Evolutionary conservation across 2,329 filamentous ascomycete species (phyloP), one percentile per base, ranked within the genome.

Genomic region (Colletotrichum theobromicola): DNA sequence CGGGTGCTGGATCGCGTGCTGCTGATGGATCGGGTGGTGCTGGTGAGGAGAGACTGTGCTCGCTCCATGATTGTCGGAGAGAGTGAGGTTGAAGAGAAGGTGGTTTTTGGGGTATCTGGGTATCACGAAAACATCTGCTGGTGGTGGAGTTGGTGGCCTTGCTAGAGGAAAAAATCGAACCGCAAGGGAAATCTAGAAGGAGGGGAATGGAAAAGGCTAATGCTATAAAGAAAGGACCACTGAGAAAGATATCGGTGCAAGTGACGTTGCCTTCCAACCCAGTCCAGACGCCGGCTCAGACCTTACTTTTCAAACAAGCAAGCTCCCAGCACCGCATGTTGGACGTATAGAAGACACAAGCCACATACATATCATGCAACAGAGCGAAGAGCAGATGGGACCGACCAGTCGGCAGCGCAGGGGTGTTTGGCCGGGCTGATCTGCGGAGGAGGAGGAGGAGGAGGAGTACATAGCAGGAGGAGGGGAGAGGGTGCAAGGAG

Each of bases 1-100:
- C 76, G 76, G 37, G 74, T 68, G 50, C 76, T 77, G 60, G 75
- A 74, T 53, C 72, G 68, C 32, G 62, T 72, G 62, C 72, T 74
- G 68, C 72, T 74, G 55, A 74, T 74, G 62, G 72, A 74, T 72
- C 63, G 72, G 18, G 72, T 74, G 55, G 72, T 74, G 68, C 72
- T 74, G 57, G 62, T 74, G 26, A 74, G 76, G 65, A 76, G 72
- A 34, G 76, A 77, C 35, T 76, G 68, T 67, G 75, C 70, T 75
- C 74, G 74, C 74, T 76, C 74, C 76, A 76, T 77, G 60, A 26
- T 68, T 50, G 63, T 34, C 58, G 73, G 73, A 75, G 73, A 67
- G 66, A 74, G 67, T 53, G 50, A 62, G 55, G 42, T n/a, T 50
- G 42, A 50, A 50, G 42, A 21, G 42, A 50, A 50, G 42, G 42